Conservation (phyloP, 306 rosid species). For the Trichosanthes cucumerina region DNA sequence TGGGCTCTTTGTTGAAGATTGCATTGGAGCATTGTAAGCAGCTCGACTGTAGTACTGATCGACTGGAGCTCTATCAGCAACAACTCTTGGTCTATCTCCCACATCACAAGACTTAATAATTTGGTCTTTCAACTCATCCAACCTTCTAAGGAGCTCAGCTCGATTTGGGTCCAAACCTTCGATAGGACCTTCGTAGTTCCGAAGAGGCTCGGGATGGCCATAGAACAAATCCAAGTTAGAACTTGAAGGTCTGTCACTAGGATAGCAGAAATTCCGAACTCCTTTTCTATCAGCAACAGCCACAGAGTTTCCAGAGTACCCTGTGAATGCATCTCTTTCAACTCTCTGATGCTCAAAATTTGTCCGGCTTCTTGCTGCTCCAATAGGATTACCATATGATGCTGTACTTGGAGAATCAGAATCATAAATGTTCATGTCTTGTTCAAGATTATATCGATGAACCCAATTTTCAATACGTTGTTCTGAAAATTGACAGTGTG, state of each 20-base stretch:
- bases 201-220: constrained; percentile 12
- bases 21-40: constrained; percentile 16
- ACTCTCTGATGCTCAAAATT: constrained; percentile 13
- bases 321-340: constrained; percentile 20
- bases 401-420: constrained; percentile 16
- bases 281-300: constrained; percentile 16
- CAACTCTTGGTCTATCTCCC: constrained; percentile 22
- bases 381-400: background rate
- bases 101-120: constrained; percentile 20
- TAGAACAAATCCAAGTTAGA: constrained; percentile 13
- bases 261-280: constrained; percentile 15
- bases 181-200: constrained; percentile 1
- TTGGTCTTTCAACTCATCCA: constrained; percentile 39
- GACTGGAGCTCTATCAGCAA: constrained; percentile 19
- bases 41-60: constrained; percentile 18
- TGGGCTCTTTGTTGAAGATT: constrained; percentile 12
- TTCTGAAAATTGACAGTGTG: constrained; percentile 8
- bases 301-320: constrained; percentile 15
- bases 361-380: constrained; percentile 14
- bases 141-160: constrained; percentile 29
- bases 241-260: constrained; percentile 31
- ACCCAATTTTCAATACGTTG: constrained; percentile 16
- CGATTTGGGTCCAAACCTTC: constrained; percentile 19
- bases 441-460: constrained; percentile 12
- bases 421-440: constrained; percentile 4